Base-by-base conservation (phyloP, 768 basidiomycete species). In the Boletus tomentosulus region DNA sequence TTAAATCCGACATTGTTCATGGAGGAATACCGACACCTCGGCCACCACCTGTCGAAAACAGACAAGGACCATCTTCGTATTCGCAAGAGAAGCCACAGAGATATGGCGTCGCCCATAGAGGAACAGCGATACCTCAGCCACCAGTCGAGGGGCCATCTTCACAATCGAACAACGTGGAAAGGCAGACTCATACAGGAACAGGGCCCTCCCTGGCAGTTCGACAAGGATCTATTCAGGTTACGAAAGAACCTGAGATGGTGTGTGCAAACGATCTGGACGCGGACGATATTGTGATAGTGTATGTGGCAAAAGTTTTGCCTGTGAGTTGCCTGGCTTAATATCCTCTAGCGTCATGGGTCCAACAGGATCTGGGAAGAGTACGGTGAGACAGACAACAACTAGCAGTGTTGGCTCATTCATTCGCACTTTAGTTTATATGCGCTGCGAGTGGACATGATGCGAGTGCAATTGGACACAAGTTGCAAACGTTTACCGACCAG, bases 331-430 rank as follows among this genome's bases (percentile, higher is more conserved):
- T 16, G 13, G 16, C 35, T 6, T n/a, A 13, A 37, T 6, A 12
- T 37, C 7, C 7, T 37, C 35, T 5, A 65, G 64, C 28, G 43
- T 59, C 22, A 59, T 63, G 56, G 63, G 61, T 6, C 58, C 61
- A 6, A 63, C 58, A 15, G 61, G 58, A 3, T 30, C 53, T 11
- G 56, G 58, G 3, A 56, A 54, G 35, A 58, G 54, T 34, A 53
- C 57, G 53, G 59, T 62, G 28, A 56, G 57, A 27, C 41, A 12
- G 6, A 24, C 13, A 24, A 24, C 24, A 42, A 24, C 2, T 25
- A 25, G 15, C 13, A 15, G 13, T 6, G 13, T 13, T n/a, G 35
- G 15, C 16, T 37, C 15, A 16, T 37, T 37, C 15, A 37, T 6
- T 16, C 12, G 10, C 35, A 37, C 16, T 25, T 33, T 12, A 64